Evolutionary conservation across 148 eudicot genomes (phyloP).

Genomic region (Camellia lanceoleosa): DNA sequence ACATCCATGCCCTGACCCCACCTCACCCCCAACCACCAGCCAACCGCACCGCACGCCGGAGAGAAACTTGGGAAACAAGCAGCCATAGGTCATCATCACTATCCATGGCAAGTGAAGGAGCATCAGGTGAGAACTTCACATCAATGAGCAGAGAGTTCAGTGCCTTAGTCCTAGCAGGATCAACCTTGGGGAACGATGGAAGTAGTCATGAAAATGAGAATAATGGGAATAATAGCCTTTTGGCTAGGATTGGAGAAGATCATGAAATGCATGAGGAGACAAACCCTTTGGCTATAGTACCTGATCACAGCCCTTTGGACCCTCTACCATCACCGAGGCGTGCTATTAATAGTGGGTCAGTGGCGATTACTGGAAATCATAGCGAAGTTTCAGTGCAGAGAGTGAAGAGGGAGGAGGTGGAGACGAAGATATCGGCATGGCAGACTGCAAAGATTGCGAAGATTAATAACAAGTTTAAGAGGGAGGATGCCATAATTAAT

Average conservation of each 20-base stretch:
- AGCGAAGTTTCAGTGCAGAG: conserved; percentile 44
- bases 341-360: background rate
- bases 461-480: conserved; percentile 79
- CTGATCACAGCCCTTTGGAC: conserved; percentile 45
- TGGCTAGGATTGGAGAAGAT: conserved; percentile 70
- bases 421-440: conserved; percentile 87
- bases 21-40: conserved; percentile 29
- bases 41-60: conserved; percentile 14
- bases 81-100: conserved; percentile 50
- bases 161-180: conserved; percentile 62
- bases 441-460: conserved; percentile 84
- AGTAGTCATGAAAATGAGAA: background rate
- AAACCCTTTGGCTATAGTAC: conserved; percentile 82
- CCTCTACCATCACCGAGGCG: conserved; percentile 30
- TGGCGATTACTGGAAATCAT: conserved; percentile 9
- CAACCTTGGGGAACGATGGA: conserved; percentile 24
- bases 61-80: conserved; percentile 40
- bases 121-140: conserved; percentile 51
- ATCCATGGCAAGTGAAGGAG: conserved; percentile 42
- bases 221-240: conserved; percentile 13
- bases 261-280: conserved; percentile 42
- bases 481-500: conserved; percentile 76
- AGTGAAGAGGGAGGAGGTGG: conserved; percentile 93
- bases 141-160: conserved; percentile 55
- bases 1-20: conserved; percentile 62